Evolutionary conservation across 2,329 filamentous ascomycete genomes (phyloP).

Genomic region (Scorias spongiosa): DNA sequence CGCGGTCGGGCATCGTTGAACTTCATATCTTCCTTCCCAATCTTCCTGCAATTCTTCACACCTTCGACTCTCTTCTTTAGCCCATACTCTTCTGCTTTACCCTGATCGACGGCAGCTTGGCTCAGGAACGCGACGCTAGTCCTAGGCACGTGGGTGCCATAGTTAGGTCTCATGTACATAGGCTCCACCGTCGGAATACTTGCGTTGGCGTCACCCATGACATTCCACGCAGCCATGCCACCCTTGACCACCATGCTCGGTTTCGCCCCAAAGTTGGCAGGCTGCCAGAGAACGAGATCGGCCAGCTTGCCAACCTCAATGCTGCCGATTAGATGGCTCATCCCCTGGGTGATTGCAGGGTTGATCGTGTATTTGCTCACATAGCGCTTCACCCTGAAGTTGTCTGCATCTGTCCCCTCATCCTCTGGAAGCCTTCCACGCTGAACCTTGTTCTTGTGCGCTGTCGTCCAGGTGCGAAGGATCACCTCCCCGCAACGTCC

Average conservation of each 20-base stretch:
- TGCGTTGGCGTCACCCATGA: slow-evolving; percentile 47
- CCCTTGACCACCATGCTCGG: slow-evolving; percentile 66
- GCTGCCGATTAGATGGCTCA: slow-evolving; percentile 69
- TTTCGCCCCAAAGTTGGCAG: slow-evolving; percentile 73
- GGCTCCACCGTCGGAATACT: slow-evolving; percentile 75
- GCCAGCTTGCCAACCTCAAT: slow-evolving; percentile 76
- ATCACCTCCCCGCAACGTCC: slow-evolving; percentile 85
- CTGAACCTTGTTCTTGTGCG: slow-evolving; percentile 85
- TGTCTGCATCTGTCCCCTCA: slow-evolving; percentile 61
- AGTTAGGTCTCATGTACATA: slow-evolving; percentile 69
- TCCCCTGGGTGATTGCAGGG: slow-evolving; percentile 74
- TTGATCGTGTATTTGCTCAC: slow-evolving; percentile 92
- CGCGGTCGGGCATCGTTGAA: slow-evolving; percentile 67
- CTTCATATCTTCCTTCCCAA: slow-evolving; percentile 78
- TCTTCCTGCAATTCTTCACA: slow-evolving; percentile 56
- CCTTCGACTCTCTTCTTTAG: slow-evolving; percentile 64
- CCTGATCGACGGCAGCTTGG: slow-evolving; percentile 48
- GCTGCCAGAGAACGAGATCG: slow-evolving; percentile 74
- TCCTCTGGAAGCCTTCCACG: slow-evolving; percentile 63
- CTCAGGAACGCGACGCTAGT: slow-evolving; percentile 73
- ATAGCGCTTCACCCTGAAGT: slow-evolving; percentile 79
- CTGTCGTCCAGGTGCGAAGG: slow-evolving; percentile 82
- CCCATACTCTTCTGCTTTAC: slow-evolving; percentile 51
- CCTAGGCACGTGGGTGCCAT: slow-evolving; percentile 52
- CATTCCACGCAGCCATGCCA: slow-evolving; percentile 62